A percentile compares a stretch with the other conserved stretches of the same genome.
Conservation (phyloP, 2,329 filamentous ascomycete genomes). For the Diaporthe longicolla region DNA sequence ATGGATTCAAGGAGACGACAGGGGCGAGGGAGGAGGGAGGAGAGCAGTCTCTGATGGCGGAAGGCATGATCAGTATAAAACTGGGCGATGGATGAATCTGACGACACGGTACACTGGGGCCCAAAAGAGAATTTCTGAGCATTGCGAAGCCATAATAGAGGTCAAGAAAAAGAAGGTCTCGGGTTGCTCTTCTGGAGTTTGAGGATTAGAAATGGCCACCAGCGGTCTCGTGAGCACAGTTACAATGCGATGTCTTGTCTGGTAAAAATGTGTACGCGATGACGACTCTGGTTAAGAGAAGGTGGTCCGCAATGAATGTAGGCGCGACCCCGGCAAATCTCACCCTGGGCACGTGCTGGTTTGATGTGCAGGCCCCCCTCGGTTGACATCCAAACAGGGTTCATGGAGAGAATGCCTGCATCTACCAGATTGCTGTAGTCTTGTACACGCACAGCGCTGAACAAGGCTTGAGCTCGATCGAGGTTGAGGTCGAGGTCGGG, state of each 20-base stretch:
- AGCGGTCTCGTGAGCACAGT: constrained; percentile 12
- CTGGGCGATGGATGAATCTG: constrained; percentile 36
- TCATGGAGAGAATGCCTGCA: neutral
- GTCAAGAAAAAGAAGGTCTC: constrained; percentile 33
- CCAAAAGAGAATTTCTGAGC: constrained; percentile 30
- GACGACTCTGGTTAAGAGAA: too few species aligned
- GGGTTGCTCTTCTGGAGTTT: constrained; percentile 38
- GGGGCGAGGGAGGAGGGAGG: neutral
- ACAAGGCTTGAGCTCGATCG: neutral
- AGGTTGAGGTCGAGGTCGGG: too few species aligned
- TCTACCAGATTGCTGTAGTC: neutral
- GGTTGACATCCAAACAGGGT: neutral
- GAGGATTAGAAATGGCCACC: constrained; percentile 36
- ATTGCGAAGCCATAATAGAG: constrained; percentile 36
- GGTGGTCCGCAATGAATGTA: neutral
- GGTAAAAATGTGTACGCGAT: too few species aligned
- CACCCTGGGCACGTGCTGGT: neutral
- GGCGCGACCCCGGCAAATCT: neutral
- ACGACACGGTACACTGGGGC: constrained; percentile 23
- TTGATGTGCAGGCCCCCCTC: neutral
- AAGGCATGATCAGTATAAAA: constrained; percentile 28
- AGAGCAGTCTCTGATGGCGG: constrained; percentile 20
- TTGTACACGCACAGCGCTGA: neutral
- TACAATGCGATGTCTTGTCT: neutral
- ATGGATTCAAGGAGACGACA: constrained; percentile 1